These are phyloP conservation scores for Nakaseomyces nivariensis DNA, from an alignment of 1,139 yeast genomes.

Conservation along the genomic window DNA sequence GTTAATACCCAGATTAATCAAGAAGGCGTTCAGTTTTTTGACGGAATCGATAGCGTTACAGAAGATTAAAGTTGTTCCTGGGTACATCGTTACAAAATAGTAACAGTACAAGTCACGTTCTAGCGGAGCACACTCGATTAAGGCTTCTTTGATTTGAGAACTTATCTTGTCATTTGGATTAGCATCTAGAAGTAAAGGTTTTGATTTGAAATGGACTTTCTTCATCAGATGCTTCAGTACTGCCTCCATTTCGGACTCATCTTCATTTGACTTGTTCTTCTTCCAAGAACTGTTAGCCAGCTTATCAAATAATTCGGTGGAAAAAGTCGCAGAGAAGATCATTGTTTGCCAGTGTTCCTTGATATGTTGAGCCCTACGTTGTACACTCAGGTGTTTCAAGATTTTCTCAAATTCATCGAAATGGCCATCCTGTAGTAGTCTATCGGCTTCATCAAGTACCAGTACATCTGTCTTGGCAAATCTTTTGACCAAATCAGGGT, in stretches of 20 bases:
- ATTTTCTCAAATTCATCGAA: slow-evolving; percentile 86
- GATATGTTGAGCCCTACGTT: slow-evolving; percentile 13
- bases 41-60: slow-evolving; percentile 93
- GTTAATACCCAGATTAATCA: slow-evolving; percentile 59
- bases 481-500: slow-evolving; percentile 42
- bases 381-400: slow-evolving; percentile 42
- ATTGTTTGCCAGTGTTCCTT: slow-evolving; percentile 69
- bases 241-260: slow-evolving; percentile 39
- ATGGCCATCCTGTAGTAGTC: slow-evolving; percentile 91
- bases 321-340: slow-evolving; percentile 91
- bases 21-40: slow-evolving; percentile 67
- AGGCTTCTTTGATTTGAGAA: slow-evolving; percentile 66
- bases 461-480: slow-evolving; percentile 57
- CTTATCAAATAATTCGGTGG: slow-evolving; percentile 70
- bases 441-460: slow-evolving; percentile 95
- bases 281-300: slow-evolving; percentile 39
- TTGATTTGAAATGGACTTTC: slow-evolving; percentile 51
- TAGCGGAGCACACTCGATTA: slow-evolving; percentile 82
- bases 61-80: slow-evolving; percentile 84
- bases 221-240: slow-evolving; percentile 46
- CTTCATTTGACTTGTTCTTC: slow-evolving; percentile 30
- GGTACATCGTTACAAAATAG: slow-evolving; percentile 76
- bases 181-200: slow-evolving; percentile 66
- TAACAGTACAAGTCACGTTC: slow-evolving; percentile 88
- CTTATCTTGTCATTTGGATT: slow-evolving; percentile 82